phyloP scores from a whole-genome alignment of 1,284 basidiomycete species.

The Coniferiporia sulphurascens region DNA sequence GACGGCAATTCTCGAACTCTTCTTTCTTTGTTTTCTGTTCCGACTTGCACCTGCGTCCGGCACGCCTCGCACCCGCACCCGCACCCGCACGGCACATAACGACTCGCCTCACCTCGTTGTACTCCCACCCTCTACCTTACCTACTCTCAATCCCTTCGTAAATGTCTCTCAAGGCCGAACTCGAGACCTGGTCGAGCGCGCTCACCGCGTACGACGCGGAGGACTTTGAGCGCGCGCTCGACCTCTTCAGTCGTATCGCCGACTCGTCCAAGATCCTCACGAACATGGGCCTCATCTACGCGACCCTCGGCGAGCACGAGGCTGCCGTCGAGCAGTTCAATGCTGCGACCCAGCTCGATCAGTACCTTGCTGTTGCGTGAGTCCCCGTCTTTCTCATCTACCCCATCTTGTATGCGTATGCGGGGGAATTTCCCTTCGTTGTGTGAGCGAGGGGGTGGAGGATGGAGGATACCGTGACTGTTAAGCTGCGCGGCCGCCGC shows the following conservation, averaged over 20 bases:
- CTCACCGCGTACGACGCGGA: conserved; percentile 81
- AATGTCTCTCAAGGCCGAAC: conserved; percentile 83
- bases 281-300: conserved; percentile 88
- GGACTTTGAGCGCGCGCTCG: conserved; percentile 69
- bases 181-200: conserved; percentile 82
- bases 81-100: background rate
- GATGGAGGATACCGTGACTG: too few species aligned
- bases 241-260: conserved; percentile 75
- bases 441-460: too few species aligned
- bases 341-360: conserved; percentile 70
- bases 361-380: conserved; percentile 82
- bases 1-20: background rate
- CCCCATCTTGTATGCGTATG: background rate
- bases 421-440: too few species aligned
- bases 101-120: background rate
- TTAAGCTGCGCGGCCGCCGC: too few species aligned
- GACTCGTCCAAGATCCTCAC: conserved; percentile 86
- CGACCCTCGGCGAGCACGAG: conserved; percentile 82
- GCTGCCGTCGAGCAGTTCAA: conserved; percentile 75
- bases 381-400: conserved; percentile 31
- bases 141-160: conserved; percentile 22
- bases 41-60: conserved; percentile 15
- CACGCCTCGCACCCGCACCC: conserved; percentile 14
- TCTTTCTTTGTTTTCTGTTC: conserved; percentile 1
- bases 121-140: conserved; percentile 15